Base-by-base conservation (phyloP, 2,329 filamentous ascomycete species). In the Sphaerulina musiva region DNA sequence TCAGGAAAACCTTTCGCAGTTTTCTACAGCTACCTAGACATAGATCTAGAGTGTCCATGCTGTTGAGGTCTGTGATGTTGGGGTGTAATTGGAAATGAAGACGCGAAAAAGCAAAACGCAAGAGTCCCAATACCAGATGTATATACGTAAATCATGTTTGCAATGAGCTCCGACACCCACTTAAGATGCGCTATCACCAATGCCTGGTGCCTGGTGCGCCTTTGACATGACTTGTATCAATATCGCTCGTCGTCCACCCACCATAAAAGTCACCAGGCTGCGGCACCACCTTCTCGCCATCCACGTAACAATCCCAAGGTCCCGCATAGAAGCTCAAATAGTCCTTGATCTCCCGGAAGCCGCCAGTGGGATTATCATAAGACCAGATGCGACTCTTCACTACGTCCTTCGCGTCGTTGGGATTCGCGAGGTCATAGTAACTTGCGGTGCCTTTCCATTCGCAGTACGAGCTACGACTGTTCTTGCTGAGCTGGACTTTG, bases 241-340 rank as follows among this genome's bases (percentile, higher is more conserved):
- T 75, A 54, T 84, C 80, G 56, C 75, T 77, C 46, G 80, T 83
- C 56, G 81, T 78, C 81, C 82, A 85, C 2, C 81, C 81, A 23
- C 82, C 81, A 67, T 83, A 84, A 59, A 83, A 84, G 60, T 84
- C 80, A 6, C 80, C 80, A 12, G 78, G 79, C 69, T 83, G 80
- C 39, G 80, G 71, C 66, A 78, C 72, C 17, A 83, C 81, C 62
- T 74, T 74, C 66, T 84, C 80, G 8, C 80, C 80, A 65, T 84
- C 80, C 4, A 83, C 80, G 66, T 74, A 81, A 62, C 81, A 84
- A 54, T 82, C 77, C 80, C 80, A 83, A 10, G 80, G 80, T 11
- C 76, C 79, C 10, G 78, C 79, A 63, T 82, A 84, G 61, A 84
- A 81, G 40, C 77, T 79, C 48, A 85, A 61, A 66, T 78, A 78